Conservation (phyloP, 306 rosid species). For the Castanospermum australe region DNA sequence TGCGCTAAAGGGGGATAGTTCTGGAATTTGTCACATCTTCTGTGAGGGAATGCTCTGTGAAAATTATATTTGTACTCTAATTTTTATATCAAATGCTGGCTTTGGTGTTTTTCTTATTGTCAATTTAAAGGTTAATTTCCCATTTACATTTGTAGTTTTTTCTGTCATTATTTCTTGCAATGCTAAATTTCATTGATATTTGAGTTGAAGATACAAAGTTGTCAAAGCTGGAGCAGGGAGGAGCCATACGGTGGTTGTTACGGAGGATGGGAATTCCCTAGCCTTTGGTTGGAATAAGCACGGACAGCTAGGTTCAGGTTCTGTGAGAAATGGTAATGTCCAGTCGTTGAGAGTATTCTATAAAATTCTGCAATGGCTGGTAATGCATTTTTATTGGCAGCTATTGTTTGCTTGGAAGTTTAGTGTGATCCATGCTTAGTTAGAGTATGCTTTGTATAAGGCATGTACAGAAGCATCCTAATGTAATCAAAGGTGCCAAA, state of each 20-base stretch:
- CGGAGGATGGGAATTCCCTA: constrained; percentile 80
- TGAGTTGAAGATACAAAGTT: constrained; percentile 63
- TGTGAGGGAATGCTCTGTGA: not conserved
- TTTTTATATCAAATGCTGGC: not conserved
- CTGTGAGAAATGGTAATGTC: constrained; percentile 69
- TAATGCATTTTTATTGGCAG: constrained; percentile 3
- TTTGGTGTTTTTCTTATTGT: not conserved
- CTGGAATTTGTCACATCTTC: not conserved
- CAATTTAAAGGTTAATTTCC: not conserved
- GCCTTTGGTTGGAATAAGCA: constrained; percentile 99
- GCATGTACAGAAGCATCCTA: not conserved
- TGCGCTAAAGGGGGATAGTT: not conserved
- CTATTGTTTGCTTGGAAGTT: constrained; percentile 11
- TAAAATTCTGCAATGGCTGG: not conserved
- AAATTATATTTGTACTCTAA: not conserved
- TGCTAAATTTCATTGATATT: constrained; percentile 22
- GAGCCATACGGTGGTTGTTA: constrained; percentile 80
- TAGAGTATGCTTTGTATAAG: not conserved
- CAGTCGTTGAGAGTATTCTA: not conserved
- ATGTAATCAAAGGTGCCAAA: too few species aligned
- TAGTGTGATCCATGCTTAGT: not conserved
- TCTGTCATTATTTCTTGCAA: not conserved
- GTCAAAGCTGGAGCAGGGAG: constrained; percentile 85
- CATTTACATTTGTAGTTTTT: not conserved
- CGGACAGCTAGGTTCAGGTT: constrained; percentile 93